These are phyloP conservation scores for Potentilla sterilis DNA, from an alignment of 306 rosid species.

Conservation along the genomic window DNA sequence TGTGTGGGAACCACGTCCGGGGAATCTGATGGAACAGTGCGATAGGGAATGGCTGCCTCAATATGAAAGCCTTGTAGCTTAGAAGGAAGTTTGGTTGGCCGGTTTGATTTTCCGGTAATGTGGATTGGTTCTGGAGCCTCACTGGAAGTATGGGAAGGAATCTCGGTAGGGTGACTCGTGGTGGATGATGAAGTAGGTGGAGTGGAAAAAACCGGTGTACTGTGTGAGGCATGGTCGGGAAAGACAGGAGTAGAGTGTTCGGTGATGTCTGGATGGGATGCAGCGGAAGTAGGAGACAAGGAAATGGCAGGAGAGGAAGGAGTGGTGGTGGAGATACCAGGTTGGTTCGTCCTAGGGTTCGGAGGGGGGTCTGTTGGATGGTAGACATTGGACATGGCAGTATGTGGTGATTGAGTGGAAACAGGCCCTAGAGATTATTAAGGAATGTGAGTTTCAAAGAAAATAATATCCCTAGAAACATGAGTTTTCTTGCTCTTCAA, in stretches of 20 bases:
- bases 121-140: too few relatives aligned
- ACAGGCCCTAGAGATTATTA: background rate
- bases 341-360: background rate
- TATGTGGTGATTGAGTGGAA: background rate
- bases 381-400: too few relatives aligned
- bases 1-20: background rate
- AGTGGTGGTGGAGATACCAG: background rate
- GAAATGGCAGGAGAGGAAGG: background rate
- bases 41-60: background rate
- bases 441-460: background rate
- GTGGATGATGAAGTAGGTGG: too few relatives aligned
- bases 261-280: background rate
- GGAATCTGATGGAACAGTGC: background rate
- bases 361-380: background rate
- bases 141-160: background rate
- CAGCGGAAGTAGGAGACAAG: background rate
- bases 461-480: background rate
- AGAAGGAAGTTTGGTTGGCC: background rate
- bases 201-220: too few relatives aligned
- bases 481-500: background rate
- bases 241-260: background rate
- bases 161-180: too few relatives aligned
- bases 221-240: background rate
- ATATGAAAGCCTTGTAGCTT: background rate
- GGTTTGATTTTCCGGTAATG: background rate